These are phyloP conservation scores for Dillenia suffruticosa DNA, from an alignment of 164 flowering plant genomes.

Conservation along the genomic window DNA sequence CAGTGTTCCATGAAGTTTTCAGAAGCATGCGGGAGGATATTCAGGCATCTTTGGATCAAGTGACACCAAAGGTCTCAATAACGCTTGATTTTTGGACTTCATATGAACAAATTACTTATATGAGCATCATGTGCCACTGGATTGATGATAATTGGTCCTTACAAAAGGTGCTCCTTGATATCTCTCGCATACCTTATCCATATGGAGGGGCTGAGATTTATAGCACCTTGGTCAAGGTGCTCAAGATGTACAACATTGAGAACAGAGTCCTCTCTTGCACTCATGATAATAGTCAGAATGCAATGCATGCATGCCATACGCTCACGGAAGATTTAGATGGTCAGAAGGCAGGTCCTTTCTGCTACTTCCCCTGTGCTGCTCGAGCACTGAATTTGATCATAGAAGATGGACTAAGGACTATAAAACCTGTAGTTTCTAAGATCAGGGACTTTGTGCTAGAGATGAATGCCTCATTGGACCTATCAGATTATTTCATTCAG, in stretches of 20 bases:
- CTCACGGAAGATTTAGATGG: slow-evolving; percentile 73
- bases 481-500: slow-evolving; percentile 64
- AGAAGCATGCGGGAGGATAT: slow-evolving; percentile 82
- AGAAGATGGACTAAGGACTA: slow-evolving; percentile 73
- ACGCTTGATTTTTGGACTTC: slow-evolving; percentile 88
- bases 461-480: slow-evolving; percentile 63
- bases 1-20: slow-evolving; percentile 60
- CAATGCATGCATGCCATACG: slow-evolving; percentile 62
- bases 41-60: slow-evolving; percentile 49
- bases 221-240: slow-evolving; percentile 52
- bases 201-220: slow-evolving; percentile 58
- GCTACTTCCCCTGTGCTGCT: slow-evolving; percentile 90
- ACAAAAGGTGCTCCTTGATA: slow-evolving; percentile 78
- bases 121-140: slow-evolving; percentile 89
- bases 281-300: slow-evolving; percentile 74
- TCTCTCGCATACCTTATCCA: slow-evolving; percentile 75
- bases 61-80: slow-evolving; percentile 65
- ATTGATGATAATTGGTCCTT: slow-evolving; percentile 88
- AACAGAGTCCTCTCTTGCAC: slow-evolving; percentile 73
- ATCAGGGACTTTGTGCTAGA: slow-evolving; percentile 74
- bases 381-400: slow-evolving; percentile 72
- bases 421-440: slow-evolving; percentile 57
- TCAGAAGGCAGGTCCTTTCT: slow-evolving; percentile 65
- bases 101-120: slow-evolving; percentile 70
- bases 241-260: slow-evolving; percentile 67